These are phyloP conservation scores for Nakazawaea anatomiae DNA, from an alignment of 805 yeast species.

Conservation along the genomic window DNA sequence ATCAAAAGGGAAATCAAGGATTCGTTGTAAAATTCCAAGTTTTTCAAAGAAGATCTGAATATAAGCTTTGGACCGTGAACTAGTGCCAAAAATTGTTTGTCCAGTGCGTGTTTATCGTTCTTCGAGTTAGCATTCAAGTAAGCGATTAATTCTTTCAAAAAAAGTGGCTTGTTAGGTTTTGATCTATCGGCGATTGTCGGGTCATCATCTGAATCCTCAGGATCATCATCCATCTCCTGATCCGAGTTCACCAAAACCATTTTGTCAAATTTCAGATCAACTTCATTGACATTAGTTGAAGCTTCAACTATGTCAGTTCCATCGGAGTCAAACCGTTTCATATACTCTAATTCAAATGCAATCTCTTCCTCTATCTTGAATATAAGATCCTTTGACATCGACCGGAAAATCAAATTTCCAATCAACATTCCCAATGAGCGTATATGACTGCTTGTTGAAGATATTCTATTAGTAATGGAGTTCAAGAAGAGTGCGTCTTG, in stretches of 20 bases:
- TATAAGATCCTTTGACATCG: constrained; percentile 16
- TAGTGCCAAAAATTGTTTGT: constrained; percentile 45
- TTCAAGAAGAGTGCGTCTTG: constrained; percentile 34
- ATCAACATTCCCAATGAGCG: constrained; percentile 51
- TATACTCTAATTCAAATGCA: constrained; percentile 18
- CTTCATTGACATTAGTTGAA: constrained; percentile 21
- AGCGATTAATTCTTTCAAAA: constrained; percentile 62
- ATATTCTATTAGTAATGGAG: constrained; percentile 50
- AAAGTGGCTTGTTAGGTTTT: constrained; percentile 48
- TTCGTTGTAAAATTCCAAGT: constrained; percentile 52
- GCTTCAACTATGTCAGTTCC: constrained; percentile 5
- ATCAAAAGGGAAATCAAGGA: constrained; percentile 46
- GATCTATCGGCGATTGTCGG: constrained; percentile 32
- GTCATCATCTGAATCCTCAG: constrained; percentile 47
- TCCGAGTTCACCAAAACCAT: constrained; percentile 20
- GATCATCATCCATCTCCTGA: constrained; percentile 25
- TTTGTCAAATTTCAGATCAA: neutral
- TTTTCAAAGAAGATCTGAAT: constrained; percentile 60
- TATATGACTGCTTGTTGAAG: constrained; percentile 36
- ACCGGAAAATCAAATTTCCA: constrained; percentile 44
- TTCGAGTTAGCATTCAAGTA: constrained; percentile 44
- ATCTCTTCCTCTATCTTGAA: constrained; percentile 23
- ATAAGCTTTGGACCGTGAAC: constrained; percentile 51
- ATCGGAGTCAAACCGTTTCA: neutral
- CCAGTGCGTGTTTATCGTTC: constrained; percentile 40